Percentiles rank a stretch among this genome's conserved stretches.
Evolutionary conservation across 495 filamentous ascomycete species (phyloP).

Genomic region (Jackrogersella multiformis): DNA sequence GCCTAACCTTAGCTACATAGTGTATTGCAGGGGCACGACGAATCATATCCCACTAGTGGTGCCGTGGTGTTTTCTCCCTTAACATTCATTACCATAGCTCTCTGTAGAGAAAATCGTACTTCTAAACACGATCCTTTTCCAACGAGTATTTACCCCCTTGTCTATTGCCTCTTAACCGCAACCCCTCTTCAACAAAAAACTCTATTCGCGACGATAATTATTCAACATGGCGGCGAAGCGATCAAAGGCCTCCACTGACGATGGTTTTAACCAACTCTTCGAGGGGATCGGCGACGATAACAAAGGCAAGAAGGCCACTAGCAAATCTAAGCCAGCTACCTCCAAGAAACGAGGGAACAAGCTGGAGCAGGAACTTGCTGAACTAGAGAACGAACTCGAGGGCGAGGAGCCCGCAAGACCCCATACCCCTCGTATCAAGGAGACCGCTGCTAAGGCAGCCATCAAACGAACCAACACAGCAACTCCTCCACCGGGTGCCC

Average conservation of each 20-base stretch:
- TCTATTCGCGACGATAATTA: constrained; percentile 8
- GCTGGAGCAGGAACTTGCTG: constrained; percentile 76
- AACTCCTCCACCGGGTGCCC: constrained; percentile 65
- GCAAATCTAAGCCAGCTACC: constrained; percentile 57
- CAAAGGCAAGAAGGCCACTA: constrained; percentile 51
- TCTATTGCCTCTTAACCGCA: constrained; percentile 7
- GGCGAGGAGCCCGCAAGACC: constrained; percentile 76
- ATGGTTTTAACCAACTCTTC: constrained; percentile 86
- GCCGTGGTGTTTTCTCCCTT: background rate
- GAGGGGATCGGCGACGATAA: constrained; percentile 70
- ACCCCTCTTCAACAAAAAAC: constrained; percentile 16
- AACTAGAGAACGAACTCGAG: constrained; percentile 78
- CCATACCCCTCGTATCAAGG: constrained; percentile 81
- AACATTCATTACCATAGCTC: constrained; percentile 7
- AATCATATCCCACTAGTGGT: constrained; percentile 22
- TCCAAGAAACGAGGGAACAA: constrained; percentile 56
- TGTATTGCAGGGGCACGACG: constrained; percentile 15
- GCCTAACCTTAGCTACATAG: constrained; percentile 24
- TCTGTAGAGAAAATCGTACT: constrained; percentile 14
- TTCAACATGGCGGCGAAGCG: constrained; percentile 54
- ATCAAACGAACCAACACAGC: constrained; percentile 64
- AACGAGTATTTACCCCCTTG: constrained; percentile 6
- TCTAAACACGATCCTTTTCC: background rate
- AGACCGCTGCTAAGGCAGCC: constrained; percentile 64
- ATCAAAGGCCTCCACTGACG: constrained; percentile 66